Percentiles rank a stretch among this genome's conserved stretches.
These are phyloP conservation scores for Anthracocystis panici-leucophaei DNA, from an alignment of 1,284 basidiomycete genomes.

Conservation along the genomic window DNA sequence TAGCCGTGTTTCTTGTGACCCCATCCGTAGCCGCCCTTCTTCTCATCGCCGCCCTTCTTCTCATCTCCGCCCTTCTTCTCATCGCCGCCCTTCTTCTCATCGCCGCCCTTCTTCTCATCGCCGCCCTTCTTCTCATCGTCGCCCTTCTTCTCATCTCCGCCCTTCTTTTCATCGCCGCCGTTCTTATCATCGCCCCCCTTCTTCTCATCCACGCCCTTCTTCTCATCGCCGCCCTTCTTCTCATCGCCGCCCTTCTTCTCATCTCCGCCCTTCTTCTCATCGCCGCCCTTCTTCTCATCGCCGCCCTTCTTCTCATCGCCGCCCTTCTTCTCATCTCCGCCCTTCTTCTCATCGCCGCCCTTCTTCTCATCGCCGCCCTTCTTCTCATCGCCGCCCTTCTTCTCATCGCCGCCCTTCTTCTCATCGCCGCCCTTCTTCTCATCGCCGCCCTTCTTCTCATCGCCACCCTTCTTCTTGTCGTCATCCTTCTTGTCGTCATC, in stretches of 20 bases:
- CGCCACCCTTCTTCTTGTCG: not conserved
- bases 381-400: slow-evolving; percentile 1
- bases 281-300: slow-evolving; percentile 15
- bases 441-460: slow-evolving; percentile 2
- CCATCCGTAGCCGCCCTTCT: slow-evolving; percentile 5
- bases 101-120: slow-evolving; percentile 14
- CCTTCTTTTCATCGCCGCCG: slow-evolving; percentile 3
- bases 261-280: slow-evolving; percentile 11
- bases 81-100: slow-evolving; percentile 15
- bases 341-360: slow-evolving; percentile 6
- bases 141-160: slow-evolving; percentile 1
- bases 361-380: not conserved
- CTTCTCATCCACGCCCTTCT: slow-evolving; percentile 13
- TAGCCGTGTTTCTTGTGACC: slow-evolving; percentile 6
- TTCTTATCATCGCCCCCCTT: slow-evolving; percentile 12
- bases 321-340: slow-evolving; percentile 1
- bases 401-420: slow-evolving; percentile 2
- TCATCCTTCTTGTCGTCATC: slow-evolving; percentile 13
- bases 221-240: slow-evolving; percentile 9
- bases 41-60: not conserved
- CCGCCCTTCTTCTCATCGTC: not conserved
- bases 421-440: slow-evolving; percentile 3
- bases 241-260: slow-evolving; percentile 14
- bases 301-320: slow-evolving; percentile 18
- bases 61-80: not conserved